Conservation (phyloP, 2,329 filamentous ascomycete genomes). For the Alternaria arbusti region DNA sequence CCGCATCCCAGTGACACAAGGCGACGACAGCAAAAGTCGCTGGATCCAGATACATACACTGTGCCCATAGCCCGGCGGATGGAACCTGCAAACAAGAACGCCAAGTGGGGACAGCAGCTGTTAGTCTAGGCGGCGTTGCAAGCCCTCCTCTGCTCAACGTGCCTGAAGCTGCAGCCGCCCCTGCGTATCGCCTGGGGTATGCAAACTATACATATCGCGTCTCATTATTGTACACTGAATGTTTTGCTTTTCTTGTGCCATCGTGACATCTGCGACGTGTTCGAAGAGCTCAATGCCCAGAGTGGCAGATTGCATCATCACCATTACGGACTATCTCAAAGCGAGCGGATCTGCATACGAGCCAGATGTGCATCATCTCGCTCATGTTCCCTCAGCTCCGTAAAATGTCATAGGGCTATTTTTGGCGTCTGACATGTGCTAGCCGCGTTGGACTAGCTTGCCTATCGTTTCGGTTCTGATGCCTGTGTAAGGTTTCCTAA, state of each 20-base stretch:
- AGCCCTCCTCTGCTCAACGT: slow-evolving; percentile 10
- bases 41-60: background rate
- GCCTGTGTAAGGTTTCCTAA: slow-evolving; percentile 9
- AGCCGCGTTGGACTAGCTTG: background rate
- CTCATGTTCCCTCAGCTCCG: slow-evolving; percentile 14
- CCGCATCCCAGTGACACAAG: background rate
- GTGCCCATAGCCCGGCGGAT: slow-evolving; percentile 2
- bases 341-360: background rate
- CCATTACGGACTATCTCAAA: background rate
- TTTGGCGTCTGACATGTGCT: slow-evolving; percentile 18
- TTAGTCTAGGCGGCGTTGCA: slow-evolving; percentile 7
- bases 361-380: background rate
- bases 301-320: background rate
- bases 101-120: slow-evolving; percentile 10
- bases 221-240: background rate
- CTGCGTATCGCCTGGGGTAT: background rate
- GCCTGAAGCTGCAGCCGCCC: background rate
- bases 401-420: slow-evolving; percentile 17
- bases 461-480: slow-evolving; percentile 6
- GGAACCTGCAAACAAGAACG: slow-evolving; percentile 3
- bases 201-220: background rate
- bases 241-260: background rate
- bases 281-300: background rate
- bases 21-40: background rate
- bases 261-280: background rate